Percentiles rank a stretch among this genome's conserved stretches.
phyloP scores from a whole-genome alignment of 495 filamentous ascomycete species.

The Tuber brumale region DNA sequence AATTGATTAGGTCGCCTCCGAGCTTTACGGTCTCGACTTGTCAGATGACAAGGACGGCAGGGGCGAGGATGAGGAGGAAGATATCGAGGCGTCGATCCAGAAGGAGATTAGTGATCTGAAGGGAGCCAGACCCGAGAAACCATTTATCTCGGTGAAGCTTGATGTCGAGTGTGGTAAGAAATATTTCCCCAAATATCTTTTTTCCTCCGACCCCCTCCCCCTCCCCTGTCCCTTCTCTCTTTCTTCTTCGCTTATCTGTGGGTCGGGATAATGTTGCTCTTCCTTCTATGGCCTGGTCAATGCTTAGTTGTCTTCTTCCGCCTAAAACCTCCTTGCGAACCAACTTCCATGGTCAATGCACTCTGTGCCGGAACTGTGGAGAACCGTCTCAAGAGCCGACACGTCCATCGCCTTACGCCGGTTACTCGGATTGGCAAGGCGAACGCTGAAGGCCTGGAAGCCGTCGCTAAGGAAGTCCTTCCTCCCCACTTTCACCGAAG shows the following conservation, averaged over 20 bases:
- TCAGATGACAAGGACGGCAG: slow-evolving; percentile 44
- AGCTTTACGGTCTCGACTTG: slow-evolving; percentile 51
- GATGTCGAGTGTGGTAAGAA: slow-evolving; percentile 68
- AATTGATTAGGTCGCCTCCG: slow-evolving; percentile 40
- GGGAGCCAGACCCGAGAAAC: slow-evolving; percentile 48
- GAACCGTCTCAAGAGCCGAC: slow-evolving; percentile 55
- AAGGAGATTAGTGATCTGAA: slow-evolving; percentile 64
- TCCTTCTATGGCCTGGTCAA: slow-evolving; percentile 6
- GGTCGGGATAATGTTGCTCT: background rate
- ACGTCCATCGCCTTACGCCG: slow-evolving; percentile 78
- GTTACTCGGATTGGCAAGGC: slow-evolving; percentile 70
- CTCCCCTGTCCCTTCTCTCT: slow-evolving; percentile 4
- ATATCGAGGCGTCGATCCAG: slow-evolving; percentile 78
- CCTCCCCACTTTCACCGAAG: slow-evolving; percentile 63
- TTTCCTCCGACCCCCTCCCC: background rate
- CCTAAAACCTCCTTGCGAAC: slow-evolving; percentile 63
- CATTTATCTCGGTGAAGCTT: slow-evolving; percentile 61
- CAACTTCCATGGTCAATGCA: slow-evolving; percentile 66
- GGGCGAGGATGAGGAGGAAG: slow-evolving; percentile 48
- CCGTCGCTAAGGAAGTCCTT: slow-evolving; percentile 64
- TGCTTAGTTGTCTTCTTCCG: slow-evolving; percentile 58
- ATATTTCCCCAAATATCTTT: slow-evolving; percentile 5
- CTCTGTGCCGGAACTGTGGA: slow-evolving; percentile 69
- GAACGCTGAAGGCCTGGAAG: slow-evolving; percentile 64
- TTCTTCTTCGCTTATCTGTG: slow-evolving; percentile 18